Percentiles rank a stretch among this genome's conserved stretches.
Evolutionary conservation across 805 yeast species (phyloP).

Genomic region (Saccharomycopsis fermentans): DNA sequence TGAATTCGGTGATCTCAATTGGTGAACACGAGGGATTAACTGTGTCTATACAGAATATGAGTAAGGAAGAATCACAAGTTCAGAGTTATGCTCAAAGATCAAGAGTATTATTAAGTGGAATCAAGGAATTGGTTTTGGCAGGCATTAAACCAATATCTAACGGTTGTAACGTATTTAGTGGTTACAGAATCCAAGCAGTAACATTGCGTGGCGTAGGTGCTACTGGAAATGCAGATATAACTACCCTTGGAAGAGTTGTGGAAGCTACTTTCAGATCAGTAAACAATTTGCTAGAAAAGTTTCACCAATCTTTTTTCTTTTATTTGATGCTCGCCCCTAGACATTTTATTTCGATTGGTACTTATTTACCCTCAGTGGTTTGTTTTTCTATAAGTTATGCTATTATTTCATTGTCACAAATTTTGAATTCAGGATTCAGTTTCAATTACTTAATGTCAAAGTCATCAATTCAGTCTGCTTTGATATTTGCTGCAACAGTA

Average conservation of each 20-base stretch:
- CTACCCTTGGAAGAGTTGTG: conserved; percentile 82
- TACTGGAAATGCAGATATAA: conserved; percentile 59
- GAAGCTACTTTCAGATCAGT: conserved; percentile 84
- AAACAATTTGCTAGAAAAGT: conserved; percentile 86
- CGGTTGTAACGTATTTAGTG: conserved; percentile 88
- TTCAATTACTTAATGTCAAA: conserved; percentile 21
- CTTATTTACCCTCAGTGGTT: conserved; percentile 81
- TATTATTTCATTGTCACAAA: conserved; percentile 50
- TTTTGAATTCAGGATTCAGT: conserved; percentile 35
- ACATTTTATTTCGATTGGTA: conserved; percentile 84
- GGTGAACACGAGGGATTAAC: conserved; percentile 68
- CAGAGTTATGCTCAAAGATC: conserved; percentile 47
- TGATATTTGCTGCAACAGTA: conserved; percentile 25
- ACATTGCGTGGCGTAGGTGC: conserved; percentile 63
- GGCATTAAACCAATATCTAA: conserved; percentile 48
- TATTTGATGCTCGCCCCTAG: conserved; percentile 72
- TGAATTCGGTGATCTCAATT: conserved; percentile 70
- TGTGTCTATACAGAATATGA: conserved; percentile 54
- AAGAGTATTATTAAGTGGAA: conserved; percentile 49
- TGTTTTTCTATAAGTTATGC: conserved; percentile 60
- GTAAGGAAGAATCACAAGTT: conserved; percentile 35
- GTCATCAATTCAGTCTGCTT: conserved; percentile 24
- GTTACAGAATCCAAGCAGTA: conserved; percentile 91
- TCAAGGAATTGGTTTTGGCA: conserved; percentile 56
- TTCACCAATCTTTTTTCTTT: conserved; percentile 94